Base-by-base conservation (phyloP, 345 rosid species). In the Eucalyptus dawsonii region DNA sequence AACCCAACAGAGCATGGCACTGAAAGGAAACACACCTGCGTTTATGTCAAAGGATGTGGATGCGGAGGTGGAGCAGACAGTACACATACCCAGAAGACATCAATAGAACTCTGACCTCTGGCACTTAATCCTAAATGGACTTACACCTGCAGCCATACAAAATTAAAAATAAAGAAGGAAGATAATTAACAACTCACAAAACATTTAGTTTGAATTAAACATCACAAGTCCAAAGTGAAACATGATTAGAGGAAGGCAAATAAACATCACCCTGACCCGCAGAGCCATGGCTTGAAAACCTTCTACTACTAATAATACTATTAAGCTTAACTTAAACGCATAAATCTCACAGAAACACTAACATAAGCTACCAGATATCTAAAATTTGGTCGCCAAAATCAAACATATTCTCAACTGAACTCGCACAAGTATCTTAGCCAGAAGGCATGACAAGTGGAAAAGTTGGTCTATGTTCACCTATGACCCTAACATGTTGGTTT, bases 111-210 rank as follows among this genome's bases (percentile, higher is more conserved):
- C 72, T 76, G 80, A 88, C 72, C 58, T 58, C 51, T 22, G 47
- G 88, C 88, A 89, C 47, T 89, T 27, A 27, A 76, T 76, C 83
- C 83, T 76, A 76, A 76, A 76, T 76, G 27, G 22, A 76, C 47
- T 21, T 37, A 76, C 89, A 81, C 93, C 93, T 91, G 93, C 94
- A 91, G 65, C 81, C 90, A 93, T 67, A 89, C 83, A 49, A 88
- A 69, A 45, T 86, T 86, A 50, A 25, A 89, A 85, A 44, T 87
- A 51, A 86, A 50, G 86, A 69, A 56, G 40, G 65, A 65, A 90
- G 72, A 69, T 51, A 51, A 89, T 76, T 86, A 88, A 87, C 86
- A 34, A 45, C 83, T 76, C 83, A 31, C 13, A 86, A 86, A 53
- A 44, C 42, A 89, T 21, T 69, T 47, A 88, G 40, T 37, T 83